Conservation (phyloP, 768 basidiomycete genomes). For the Serpula lacrymans region DNA sequence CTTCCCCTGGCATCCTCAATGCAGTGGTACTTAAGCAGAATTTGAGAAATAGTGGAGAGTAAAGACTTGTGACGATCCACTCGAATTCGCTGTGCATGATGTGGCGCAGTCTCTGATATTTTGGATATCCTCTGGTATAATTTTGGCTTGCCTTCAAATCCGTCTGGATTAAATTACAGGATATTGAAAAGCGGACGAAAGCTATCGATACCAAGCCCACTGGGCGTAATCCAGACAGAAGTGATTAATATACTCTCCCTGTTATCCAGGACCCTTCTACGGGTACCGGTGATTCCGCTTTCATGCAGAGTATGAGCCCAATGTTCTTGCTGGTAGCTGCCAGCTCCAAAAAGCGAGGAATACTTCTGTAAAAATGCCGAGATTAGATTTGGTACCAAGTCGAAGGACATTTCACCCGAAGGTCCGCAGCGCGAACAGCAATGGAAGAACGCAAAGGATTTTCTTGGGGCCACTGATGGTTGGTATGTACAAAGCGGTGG, state of each 20-base stretch:
- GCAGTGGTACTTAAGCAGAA: too few relatives aligned
- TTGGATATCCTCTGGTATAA: too few relatives aligned
- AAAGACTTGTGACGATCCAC: too few relatives aligned
- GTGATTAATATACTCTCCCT: slow-evolving; percentile 36
- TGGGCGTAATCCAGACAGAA: slow-evolving; percentile 24
- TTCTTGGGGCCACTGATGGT: slow-evolving; percentile 18
- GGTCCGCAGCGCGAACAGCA: slow-evolving; percentile 21
- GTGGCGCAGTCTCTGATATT: too few relatives aligned
- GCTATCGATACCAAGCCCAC: slow-evolving; percentile 31
- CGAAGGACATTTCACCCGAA: slow-evolving; percentile 33
- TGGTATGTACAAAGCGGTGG: slow-evolving; percentile 30
- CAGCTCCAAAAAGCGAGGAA: slow-evolving; percentile 15
- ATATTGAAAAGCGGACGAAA: slow-evolving; percentile 34
- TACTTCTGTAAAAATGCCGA: slow-evolving; percentile 36
- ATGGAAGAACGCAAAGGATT: slow-evolving; percentile 25
- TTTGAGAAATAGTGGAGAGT: too few relatives aligned
- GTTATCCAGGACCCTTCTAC: slow-evolving; percentile 39
- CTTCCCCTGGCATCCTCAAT: too few relatives aligned
- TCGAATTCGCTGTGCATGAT: too few relatives aligned
- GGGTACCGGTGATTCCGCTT: slow-evolving; percentile 33
- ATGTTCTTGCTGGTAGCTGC: slow-evolving; percentile 11
- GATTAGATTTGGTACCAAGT: slow-evolving; percentile 24
- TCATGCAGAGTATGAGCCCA: slow-evolving; percentile 35
- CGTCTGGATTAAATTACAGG: slow-evolving; percentile 41
- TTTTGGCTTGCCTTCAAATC: slow-evolving; percentile 41